Evolutionary conservation across 495 filamentous ascomycete genomes (phyloP), one percentile per base, ranked within the genome.

Genomic region (Xylaria acuta): DNA sequence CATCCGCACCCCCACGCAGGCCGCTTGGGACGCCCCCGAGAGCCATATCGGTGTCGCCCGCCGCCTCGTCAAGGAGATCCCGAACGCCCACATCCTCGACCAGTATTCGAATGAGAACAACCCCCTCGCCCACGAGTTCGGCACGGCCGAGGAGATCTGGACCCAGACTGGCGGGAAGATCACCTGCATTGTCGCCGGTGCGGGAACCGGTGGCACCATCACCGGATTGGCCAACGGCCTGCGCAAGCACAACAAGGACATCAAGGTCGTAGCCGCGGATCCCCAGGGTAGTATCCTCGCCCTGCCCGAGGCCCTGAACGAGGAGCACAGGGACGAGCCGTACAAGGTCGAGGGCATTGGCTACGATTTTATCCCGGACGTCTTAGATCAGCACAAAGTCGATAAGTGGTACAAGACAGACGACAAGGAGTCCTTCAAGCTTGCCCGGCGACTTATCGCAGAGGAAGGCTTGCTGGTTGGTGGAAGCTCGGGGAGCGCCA

Each of bases 341-440:
- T 99, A 99, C 79, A 98, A 98, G 84, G 96, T 99, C 0, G 96
- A 99, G 84, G 96, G 96, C 27, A 98, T 99, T 77, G 96, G 96
- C 30, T 99, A 99, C 78, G 96, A 99, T 78, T 99, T 99, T 78
- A 92, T 98, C 66, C 96, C 96, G 6, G 92, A 97, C 47, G 96
- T 99, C 0, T 87, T 99, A 32, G 91, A 97, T 75, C 93, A 91
- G 72, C 79, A 90, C 11, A 79, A 86, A 30, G 92, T 99, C n/a
- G 91, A 97, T 79, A 91, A 91, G 75, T 99, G 96, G 96, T 97
- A 97, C 82, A 99, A 99, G 87, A 98, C 96, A 3, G 93, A 93
- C 49, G 96, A 99, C 74, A 89, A 88, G 70, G 94, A 97, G 77
- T 94, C 94, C 27, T 99, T 99, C 81, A 85, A 90, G 70, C 95